Base-by-base conservation (phyloP, 768 basidiomycete species). In the Termitomyces sp. region DNA sequence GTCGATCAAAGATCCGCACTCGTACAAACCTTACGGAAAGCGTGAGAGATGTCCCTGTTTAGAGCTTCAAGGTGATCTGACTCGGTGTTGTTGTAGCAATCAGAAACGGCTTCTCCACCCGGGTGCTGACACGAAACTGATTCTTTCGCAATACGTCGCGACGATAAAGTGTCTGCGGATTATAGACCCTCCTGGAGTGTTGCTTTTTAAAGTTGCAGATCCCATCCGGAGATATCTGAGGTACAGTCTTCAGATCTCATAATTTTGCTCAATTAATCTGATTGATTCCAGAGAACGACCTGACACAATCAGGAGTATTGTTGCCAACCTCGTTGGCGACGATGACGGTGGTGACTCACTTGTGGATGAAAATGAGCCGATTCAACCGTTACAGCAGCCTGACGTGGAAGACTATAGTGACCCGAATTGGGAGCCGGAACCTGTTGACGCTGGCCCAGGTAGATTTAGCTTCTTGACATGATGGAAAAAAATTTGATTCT, bases 401-500 rank as follows among this genome's bases (percentile, higher is more conserved):
- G 86, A 90, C 49, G 78, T 84, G 52, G 96, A 98, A 62, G 92
- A 98, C 61, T 98, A 90, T 65, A 80, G 79, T 1, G 95, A 99
- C 68, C 87, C 91, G 0, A 88, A 91, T 59, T 99, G 97, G 97
- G 86, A 90, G 46, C 97, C 97, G 0, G 95, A 98, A 67, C 95
- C 97, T 0, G 81, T 95, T 55, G 97, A 99, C 70, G 97, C 97
- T 33, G 97, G 95, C 0, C 92, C 93, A 56, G 90, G 94, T 95
- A 62, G 57, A 13, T 1, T n/a, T 14, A 38, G 77, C 8, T 35
- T 67, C 20, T 45, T 10, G n/a, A 6, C 33, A 22, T 52, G 38
- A 20, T 40, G 8, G 12, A 20, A 8, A 35, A 0, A 4, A 10
- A 16, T 7, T 28, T 40, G 22, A 47, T 6, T 13, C 20, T 9